Evolutionary conservation across 768 basidiomycete genomes (phyloP), one percentile per base, ranked within the genome.

Genomic region (Amanita pseudoporphyria): DNA sequence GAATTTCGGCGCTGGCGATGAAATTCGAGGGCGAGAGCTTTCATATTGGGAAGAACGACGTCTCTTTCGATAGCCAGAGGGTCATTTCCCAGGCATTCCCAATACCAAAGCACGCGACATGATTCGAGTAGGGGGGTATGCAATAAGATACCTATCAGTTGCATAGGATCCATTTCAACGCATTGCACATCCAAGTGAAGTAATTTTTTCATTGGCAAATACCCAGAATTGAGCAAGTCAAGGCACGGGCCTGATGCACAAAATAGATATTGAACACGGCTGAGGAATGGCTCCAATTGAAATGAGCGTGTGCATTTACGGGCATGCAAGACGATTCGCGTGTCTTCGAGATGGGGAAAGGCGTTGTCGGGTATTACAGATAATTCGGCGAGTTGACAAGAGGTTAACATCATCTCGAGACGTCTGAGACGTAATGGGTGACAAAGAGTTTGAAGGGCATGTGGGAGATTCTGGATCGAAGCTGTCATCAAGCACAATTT

Each of bases 201-300:
- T 24, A 48, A 26, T 3, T 48, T 35, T 6, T 21, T 30, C 47
- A 38, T 39, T 13, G 47, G 24, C 13, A 39, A 39, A 16, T 37
- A 48, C n/a, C 47, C 47, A 13, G 36, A 38, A 31, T 16, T 18
- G n/a, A 38, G 38, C 9, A 48, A 28, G 5, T 48, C 24, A 14
- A 28, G 36, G 16, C 47, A 40, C 6, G 47, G 36, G 16, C 45
- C 47, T n/a, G 47, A 31, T 5, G 37, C 47, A 28, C 47, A 48
- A 30, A 48, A 26, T 12, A 48, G 16, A 31, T 38, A 48, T 14
- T 40, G 36, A 2, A 36, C 30, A 16, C 30, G 22, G 47, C 21
- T 30, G 9, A 48, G 16, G 24, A 48, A 48, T 14, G 47, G 38
- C 26, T 28, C 21, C 9, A 36, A 28, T 18, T n/a, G 37, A 9